Evolutionary conservation across 2,329 filamentous ascomycete species (phyloP), one percentile per base, ranked within the genome.

Genomic region (Sarocladium brachiariae): DNA sequence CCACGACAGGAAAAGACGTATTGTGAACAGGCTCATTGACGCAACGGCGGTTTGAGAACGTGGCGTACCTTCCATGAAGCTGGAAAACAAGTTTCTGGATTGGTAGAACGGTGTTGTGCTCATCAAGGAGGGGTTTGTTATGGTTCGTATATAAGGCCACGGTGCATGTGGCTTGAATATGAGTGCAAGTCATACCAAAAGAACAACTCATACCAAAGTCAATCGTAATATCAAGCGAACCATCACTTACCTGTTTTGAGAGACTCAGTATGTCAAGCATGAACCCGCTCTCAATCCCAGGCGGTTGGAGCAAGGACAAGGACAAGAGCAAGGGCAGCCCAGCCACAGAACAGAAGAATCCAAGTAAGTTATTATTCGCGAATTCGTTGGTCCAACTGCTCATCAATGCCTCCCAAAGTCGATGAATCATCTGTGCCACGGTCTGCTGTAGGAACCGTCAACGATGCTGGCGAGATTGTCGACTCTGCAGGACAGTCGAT

Each of bases 401-500:
- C 25, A 38, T 16, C 33, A 27, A 39, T 18, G 21, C 16, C 46
- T 52, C n/a, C 30, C 13, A 13, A 51, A 65, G 63, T 61, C 53
- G 61, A 65, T 35, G 49, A 57, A 38, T 52, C 63, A 21, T 59
- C 59, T 39, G 57, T 67, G 37, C 66, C 66, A 25, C 59, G 67
- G 49, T 68, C 72, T 11, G 65, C 65, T 41, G 69, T 66, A 16
- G 66, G 70, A 31, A 63, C 68, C 46, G 72, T 75, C 49, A 71
- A 68, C 58, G 69, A 73, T 53, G 57, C 62, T 19, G 73, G 73
- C 14, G 70, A 74, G 14, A 68, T 75, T 16, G 60, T 75, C 33
- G 71, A 75, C 51, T 61, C 69, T 10, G 58, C 68, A 10, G 73
- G 71, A 49, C 71, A 73, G 49, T 63, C 61, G 8, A 58, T 75